phyloP scores from a whole-genome alignment of 129 eudicot genomes.

The Daucus carota region DH1_v3.0 NC_030387.2:23415001-23415500 shows the following conservation, averaged over 20 bases:
- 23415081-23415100: not conserved
- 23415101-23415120: not conserved
- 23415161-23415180: constrained; percentile 51
- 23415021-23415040: not conserved
- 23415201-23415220: not conserved
- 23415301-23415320: not conserved
- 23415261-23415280: not conserved
- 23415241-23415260: not conserved
- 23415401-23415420: constrained; percentile 7
- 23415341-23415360: not conserved
- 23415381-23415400: not conserved
- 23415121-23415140: constrained; percentile 32
- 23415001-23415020: not conserved
- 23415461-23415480: constrained; percentile 76
- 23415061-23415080: not conserved
- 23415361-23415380: not conserved
- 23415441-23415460: constrained; percentile 85
- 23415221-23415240: not conserved
- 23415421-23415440: constrained; percentile 52
- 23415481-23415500: constrained; percentile 82
- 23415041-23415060: not conserved
- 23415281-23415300: not conserved
- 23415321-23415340: not conserved
- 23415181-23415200: not conserved
- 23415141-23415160: constrained; percentile 64